Percentiles rank a stretch among this genome's conserved stretches.
These are phyloP conservation scores for Paecilomyces niveus DNA, from an alignment of 2,329 filamentous ascomycete species.

Conservation along the genomic window DNA sequence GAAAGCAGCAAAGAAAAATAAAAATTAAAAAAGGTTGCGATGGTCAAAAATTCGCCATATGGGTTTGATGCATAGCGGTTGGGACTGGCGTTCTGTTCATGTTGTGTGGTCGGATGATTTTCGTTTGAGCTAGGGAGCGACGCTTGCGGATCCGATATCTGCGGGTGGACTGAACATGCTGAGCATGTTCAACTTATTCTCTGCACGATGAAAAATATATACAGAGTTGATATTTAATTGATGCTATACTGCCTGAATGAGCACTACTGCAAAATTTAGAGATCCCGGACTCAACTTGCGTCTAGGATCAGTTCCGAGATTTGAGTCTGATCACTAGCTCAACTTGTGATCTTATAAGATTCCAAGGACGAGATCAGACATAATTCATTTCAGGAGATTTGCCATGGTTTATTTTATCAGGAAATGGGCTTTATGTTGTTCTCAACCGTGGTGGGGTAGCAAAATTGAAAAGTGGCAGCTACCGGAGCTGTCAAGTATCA, in stretches of 20 bases:
- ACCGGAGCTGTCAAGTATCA: background rate
- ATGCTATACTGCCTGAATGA: background rate
- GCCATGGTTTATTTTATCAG: background rate
- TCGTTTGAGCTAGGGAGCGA: background rate
- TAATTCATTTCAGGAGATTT: background rate
- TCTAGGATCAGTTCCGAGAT: background rate
- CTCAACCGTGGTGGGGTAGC: background rate
- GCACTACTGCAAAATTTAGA: background rate
- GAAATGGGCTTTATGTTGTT: background rate
- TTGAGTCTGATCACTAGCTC: background rate
- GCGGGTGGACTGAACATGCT: background rate
- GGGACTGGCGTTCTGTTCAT: background rate
- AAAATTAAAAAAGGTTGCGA: slow-evolving; percentile 7
- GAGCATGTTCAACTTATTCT: background rate
- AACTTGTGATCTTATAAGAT: background rate
- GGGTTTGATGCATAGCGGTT: background rate
- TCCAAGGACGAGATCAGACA: background rate
- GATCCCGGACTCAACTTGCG: background rate
- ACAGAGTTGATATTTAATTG: background rate
- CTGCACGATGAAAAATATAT: background rate
- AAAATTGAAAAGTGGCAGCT: background rate
- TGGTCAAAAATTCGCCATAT: background rate
- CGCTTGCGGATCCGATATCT: background rate
- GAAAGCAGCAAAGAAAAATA: slow-evolving; percentile 6
- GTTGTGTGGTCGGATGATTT: background rate